Conservation (phyloP, 2,329 filamentous ascomycete species). For the Aspergillus pseudonomiae region DNA sequence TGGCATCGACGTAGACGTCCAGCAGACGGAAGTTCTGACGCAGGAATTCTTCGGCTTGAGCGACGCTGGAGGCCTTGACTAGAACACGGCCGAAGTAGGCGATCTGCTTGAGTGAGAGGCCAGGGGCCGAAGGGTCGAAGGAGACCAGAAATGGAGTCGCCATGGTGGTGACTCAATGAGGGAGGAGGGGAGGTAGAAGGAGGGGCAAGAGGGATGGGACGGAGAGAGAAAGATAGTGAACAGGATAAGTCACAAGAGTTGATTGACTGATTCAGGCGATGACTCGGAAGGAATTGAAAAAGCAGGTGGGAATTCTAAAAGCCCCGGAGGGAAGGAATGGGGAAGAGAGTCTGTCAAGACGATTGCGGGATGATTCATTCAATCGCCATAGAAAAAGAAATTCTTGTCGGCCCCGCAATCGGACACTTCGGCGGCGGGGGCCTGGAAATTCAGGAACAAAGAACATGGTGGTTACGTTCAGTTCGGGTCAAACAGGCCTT, state of each 20-base stretch:
- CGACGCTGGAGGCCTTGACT: conserved; percentile 50
- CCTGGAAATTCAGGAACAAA: neutral
- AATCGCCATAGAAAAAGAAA: neutral
- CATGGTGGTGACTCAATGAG: conserved; percentile 33
- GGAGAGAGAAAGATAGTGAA: neutral
- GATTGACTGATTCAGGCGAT: neutral
- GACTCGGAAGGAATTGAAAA: neutral
- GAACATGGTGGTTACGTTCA: neutral
- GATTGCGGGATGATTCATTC: conserved; percentile 12
- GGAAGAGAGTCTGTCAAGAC: neutral
- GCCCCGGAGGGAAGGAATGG: neutral
- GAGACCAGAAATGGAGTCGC: conserved; percentile 47
- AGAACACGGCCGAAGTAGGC: conserved; percentile 63
- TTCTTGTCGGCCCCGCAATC: conserved; percentile 12
- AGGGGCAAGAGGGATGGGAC: neutral
- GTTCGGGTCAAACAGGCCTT: neutral
- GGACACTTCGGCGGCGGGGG: neutral
- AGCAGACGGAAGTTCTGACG: conserved; percentile 59
- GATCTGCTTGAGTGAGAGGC: conserved; percentile 57
- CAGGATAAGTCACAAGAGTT: neutral
- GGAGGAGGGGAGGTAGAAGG: neutral
- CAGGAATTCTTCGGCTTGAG: conserved; percentile 54
- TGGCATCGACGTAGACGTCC: conserved; percentile 75
- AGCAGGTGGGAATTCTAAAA: neutral
- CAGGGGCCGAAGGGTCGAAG: conserved; percentile 47